Percentiles rank a stretch among this genome's conserved stretches.
Evolutionary conservation across 306 rosid genomes (phyloP).

Genomic region (Luffa aegyptiaca): DNA sequence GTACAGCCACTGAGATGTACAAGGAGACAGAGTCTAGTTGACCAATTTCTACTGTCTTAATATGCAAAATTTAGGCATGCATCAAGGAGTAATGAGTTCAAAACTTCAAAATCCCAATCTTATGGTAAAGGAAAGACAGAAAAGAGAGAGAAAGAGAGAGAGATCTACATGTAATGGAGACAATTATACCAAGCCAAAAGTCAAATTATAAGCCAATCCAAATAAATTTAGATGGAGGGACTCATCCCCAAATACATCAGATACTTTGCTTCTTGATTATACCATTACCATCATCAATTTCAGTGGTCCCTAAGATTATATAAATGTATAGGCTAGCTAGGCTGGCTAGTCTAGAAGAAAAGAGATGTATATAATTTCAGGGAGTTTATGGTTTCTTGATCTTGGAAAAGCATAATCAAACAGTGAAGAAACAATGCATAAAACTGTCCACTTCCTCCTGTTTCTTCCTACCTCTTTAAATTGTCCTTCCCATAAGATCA

Average conservation of each 20-base stretch:
- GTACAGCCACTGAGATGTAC: constrained; percentile 18
- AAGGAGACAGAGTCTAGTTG: constrained; percentile 37
- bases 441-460: constrained; percentile 20
- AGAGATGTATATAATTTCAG: neutral
- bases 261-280: neutral
- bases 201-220: constrained; percentile 5
- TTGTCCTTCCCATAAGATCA: neutral
- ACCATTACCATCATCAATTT: neutral
- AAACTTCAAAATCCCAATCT: neutral
- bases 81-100: constrained; percentile 12
- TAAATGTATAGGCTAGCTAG: neutral
- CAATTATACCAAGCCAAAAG: neutral
- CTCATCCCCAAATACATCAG: constrained; percentile 2
- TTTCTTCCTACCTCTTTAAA: neutral
- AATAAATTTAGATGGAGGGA: neutral
- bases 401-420: constrained; percentile 31
- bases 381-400: neutral
- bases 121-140: neutral
- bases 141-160: neutral
- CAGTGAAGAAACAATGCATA: constrained; percentile 24
- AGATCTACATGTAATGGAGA: neutral
- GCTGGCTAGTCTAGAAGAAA: neutral
- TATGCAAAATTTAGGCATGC: constrained; percentile 25
- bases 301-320: neutral
- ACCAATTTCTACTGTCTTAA: constrained; percentile 20